Evolutionary conservation across 2,329 filamentous ascomycete species (phyloP).

Genomic region (Alternaria sp.): DNA sequence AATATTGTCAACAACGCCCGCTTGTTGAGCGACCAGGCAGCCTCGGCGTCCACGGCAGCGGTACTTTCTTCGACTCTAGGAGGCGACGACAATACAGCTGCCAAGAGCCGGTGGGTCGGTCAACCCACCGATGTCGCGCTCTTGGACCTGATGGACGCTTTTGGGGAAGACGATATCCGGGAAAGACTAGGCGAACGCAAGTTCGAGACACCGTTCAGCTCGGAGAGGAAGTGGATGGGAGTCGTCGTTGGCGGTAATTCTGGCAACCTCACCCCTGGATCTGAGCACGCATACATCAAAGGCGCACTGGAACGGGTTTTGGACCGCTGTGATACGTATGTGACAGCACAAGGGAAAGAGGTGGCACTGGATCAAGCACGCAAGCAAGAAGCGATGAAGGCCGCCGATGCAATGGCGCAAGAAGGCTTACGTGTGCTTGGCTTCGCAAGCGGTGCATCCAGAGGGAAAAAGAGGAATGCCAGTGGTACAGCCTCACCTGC

Average conservation of each 20-base stretch:
- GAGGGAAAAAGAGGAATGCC: constrained; percentile 31
- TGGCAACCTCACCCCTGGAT: constrained; percentile 62
- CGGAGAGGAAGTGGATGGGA: constrained; percentile 99
- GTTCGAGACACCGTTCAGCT: constrained; percentile 92
- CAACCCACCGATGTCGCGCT: constrained; percentile 98
- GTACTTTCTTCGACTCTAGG: constrained; percentile 85
- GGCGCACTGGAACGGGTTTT: constrained; percentile 89
- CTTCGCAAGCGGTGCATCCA: constrained; percentile 81
- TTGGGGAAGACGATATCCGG: constrained; percentile 89
- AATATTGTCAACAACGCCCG: constrained; percentile 97
- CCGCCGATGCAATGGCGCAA: constrained; percentile 84
- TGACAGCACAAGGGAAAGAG: constrained; percentile 85
- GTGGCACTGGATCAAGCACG: constrained; percentile 80
- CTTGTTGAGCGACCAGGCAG: constrained; percentile 74
- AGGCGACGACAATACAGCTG: constrained; percentile 61
- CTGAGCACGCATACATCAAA: constrained; percentile 92
- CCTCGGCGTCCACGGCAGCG: constrained; percentile 74
- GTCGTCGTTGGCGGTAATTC: constrained; percentile 70
- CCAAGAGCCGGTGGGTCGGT: constrained; percentile 90
- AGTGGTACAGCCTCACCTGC: constrained; percentile 43
- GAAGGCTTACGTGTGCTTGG: constrained; percentile 90
- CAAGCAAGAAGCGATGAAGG: constrained; percentile 75
- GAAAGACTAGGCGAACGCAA: constrained; percentile 82
- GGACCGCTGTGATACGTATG: constrained; percentile 85
- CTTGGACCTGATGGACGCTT: constrained; percentile 87